Conservation (phyloP, 305 asterid genomes). For the Solanum hybrid region DNA sequence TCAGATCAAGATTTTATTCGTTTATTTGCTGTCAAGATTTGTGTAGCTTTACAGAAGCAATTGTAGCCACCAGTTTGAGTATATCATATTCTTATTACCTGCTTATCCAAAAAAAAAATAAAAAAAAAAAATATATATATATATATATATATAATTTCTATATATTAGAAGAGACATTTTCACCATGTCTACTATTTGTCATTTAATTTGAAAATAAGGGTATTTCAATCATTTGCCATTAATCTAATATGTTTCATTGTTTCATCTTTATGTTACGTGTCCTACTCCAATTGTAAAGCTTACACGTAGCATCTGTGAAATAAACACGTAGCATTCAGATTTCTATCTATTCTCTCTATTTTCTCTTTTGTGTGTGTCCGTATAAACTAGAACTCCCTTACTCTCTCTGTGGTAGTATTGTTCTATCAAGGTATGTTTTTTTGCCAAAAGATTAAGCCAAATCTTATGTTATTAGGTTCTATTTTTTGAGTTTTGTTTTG, state of each 20-base stretch:
- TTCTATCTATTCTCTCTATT: background rate
- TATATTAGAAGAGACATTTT: too few species aligned
- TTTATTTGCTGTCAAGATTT: constrained; percentile 25
- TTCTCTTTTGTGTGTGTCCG: background rate
- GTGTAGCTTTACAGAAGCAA: constrained; percentile 24
- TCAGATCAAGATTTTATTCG: constrained; percentile 27
- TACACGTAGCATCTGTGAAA: background rate
- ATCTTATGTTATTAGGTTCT: background rate
- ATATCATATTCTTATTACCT: constrained; percentile 1
- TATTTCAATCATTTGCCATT: too few species aligned
- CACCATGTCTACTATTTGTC: too few species aligned
- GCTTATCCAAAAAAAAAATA: background rate
- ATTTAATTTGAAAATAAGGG: too few species aligned
- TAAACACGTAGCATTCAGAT: background rate
- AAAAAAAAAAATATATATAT: too few species aligned
- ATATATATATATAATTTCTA: too few species aligned
- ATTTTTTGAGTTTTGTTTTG: background rate
- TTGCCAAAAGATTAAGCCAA: background rate
- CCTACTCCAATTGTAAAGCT: background rate
- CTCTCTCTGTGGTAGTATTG: background rate
- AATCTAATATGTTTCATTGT: too few species aligned
- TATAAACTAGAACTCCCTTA: background rate
- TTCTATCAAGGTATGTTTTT: background rate
- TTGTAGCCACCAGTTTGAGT: constrained; percentile 26
- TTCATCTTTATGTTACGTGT: background rate